A percentile compares a stretch with the other conserved stretches of the same genome.
Conservation (phyloP, 495 filamentous ascomycete genomes). For the Chaetomium tenue region DNA sequence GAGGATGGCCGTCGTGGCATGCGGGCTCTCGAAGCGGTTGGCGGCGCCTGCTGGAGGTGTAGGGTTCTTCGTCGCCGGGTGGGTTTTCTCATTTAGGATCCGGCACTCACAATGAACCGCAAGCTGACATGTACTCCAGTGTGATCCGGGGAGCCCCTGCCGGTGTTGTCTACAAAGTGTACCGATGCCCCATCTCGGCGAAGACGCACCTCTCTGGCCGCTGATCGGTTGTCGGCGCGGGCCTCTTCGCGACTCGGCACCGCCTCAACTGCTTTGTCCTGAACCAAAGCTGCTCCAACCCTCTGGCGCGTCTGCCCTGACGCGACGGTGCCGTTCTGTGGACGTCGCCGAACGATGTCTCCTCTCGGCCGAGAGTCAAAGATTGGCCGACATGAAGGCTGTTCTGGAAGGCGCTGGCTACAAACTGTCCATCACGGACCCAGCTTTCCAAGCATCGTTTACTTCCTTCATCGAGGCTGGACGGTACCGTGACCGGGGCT, state of each 20-base stretch:
- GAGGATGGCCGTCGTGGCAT: conserved; percentile 32
- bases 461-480: conserved; percentile 30
- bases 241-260: conserved; percentile 30
- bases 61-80: conserved; percentile 38
- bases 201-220: conserved; percentile 38
- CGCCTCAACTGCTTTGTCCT: conserved; percentile 32
- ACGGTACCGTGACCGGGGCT: conserved; percentile 32
- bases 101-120: not conserved
- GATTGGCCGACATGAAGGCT: conserved; percentile 35
- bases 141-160: conserved; percentile 34
- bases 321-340: conserved; percentile 24
- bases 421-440: conserved; percentile 31
- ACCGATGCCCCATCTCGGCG: conserved; percentile 31
- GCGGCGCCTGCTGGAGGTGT: conserved; percentile 41
- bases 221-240: conserved; percentile 38
- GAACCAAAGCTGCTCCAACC: conserved; percentile 5
- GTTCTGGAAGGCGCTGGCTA: conserved; percentile 32
- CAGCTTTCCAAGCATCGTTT: conserved; percentile 22
- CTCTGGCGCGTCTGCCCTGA: not conserved
- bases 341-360: conserved; percentile 30
- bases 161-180: conserved; percentile 34
- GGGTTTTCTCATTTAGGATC: not conserved
- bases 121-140: conserved; percentile 25
- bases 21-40: conserved; percentile 29
- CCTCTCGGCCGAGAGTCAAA: conserved; percentile 31